Evolutionary conservation across 345 rosid species (phyloP), one percentile per base, ranked within the genome.

Genomic region (Adansonia digitata): DNA sequence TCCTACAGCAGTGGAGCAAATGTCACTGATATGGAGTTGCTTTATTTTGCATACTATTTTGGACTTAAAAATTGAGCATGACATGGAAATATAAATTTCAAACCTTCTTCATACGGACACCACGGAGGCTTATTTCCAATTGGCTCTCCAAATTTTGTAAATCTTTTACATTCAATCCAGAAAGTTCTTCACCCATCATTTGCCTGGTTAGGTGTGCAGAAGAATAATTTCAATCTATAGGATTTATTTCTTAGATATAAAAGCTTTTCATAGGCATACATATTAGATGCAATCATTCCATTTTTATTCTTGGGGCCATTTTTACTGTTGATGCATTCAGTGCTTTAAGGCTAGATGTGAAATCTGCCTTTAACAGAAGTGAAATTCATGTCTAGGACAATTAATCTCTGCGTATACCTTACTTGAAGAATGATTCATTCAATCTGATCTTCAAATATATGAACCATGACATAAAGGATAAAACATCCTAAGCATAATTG

Each of bases 181-280:
- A 87, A 69, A 91, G 93, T 73, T 85, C 90, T 79, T 87, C 89
- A 2, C 96, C 96, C 96, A 86, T 89, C 91, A 91, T 83, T 84
- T 87, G 85, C 84, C 96, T 91, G 88, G 73, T 67, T 80, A 78
- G 66, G 22, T 63, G 14, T 78, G 66, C 55, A 59, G 71, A 74
- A 57, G 59, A 63, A 61, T 56, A 74, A 35, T 64, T 40, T 43
- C 35, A 37, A 71, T 14, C n/a, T 43, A 46, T 14, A 29, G 17
- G 65, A 18, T 53, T 68, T 76, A 57, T 34, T 15, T 63, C 35
- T 39, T 40, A 42, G 40, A 35, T 34, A 60, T 68, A 18, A 61
- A 57, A 39, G 49, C 42, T 73, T 49, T 49, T 69, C 60, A 31
- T 31, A 69, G 59, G 72, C 18, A 51, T 51, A 18, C 11, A 18